Conservation (phyloP, 1,284 basidiomycete genomes). For the Agaricales sp. region DNA sequence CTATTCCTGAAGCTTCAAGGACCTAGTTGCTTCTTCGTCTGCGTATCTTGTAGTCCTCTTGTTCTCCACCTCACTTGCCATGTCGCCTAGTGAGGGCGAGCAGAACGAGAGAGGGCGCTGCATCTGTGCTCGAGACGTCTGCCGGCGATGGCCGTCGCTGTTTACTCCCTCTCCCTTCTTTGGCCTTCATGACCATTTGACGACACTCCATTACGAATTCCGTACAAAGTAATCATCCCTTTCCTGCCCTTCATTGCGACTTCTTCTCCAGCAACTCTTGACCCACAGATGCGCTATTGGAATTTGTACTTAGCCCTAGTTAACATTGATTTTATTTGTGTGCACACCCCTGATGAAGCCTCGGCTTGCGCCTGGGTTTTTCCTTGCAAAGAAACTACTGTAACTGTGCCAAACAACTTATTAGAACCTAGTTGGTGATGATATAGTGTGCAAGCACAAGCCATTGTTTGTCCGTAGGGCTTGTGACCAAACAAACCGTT, state of each 20-base stretch:
- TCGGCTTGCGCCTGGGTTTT: not conserved
- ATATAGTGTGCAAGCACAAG: too few relatives aligned
- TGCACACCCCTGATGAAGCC: too few relatives aligned
- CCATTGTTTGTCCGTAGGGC: too few relatives aligned
- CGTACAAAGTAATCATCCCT: not conserved
- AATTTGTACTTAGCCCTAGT: not conserved
- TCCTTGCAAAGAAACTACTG: not conserved
- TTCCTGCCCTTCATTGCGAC: not conserved
- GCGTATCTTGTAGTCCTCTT: constrained; percentile 48
- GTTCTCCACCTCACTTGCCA: constrained; percentile 37
- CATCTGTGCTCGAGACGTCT: constrained; percentile 20
- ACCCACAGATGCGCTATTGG: not conserved
- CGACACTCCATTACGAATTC: constrained; percentile 1
- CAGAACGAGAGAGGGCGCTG: constrained; percentile 63
- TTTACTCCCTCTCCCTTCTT: too few relatives aligned
- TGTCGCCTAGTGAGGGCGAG: constrained; percentile 39
- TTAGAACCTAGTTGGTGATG: too few relatives aligned
- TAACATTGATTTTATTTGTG: not conserved
- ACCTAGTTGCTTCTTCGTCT: constrained; percentile 14
- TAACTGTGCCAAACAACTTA: too few relatives aligned
- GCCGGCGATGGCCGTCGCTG: not conserved
- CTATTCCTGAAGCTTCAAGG: constrained; percentile 13
- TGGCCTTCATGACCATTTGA: not conserved
- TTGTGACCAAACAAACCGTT: not conserved
- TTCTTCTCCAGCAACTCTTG: not conserved